These are phyloP conservation scores for Boletus reticuloceps DNA, from an alignment of 768 basidiomycete genomes.

Conservation along the genomic window DNA sequence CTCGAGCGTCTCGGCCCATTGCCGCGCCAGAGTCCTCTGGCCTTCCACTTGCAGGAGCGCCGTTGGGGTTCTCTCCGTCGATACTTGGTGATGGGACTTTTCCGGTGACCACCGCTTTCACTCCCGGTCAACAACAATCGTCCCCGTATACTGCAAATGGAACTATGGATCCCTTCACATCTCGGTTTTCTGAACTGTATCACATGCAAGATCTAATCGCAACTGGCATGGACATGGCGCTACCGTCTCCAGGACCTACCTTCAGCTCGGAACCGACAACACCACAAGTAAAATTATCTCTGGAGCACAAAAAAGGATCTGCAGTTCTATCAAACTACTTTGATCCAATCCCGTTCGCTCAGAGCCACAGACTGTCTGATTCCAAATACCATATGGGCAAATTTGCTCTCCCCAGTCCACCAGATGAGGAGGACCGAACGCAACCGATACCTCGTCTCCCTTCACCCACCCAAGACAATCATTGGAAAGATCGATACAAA, in stretches of 20 bases:
- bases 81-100: conserved; percentile 30
- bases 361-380: conserved; percentile 59
- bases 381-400: conserved; percentile 75
- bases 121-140: conserved; percentile 29
- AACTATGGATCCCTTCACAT: conserved; percentile 17
- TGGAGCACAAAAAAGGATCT: conserved; percentile 17
- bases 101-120: conserved; percentile 16
- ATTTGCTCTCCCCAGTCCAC: conserved; percentile 66
- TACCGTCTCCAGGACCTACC: conserved; percentile 52
- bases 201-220: conserved; percentile 27
- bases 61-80: conserved; percentile 35
- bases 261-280: conserved; percentile 50
- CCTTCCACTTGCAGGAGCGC: conserved; percentile 33
- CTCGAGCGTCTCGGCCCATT: conserved; percentile 20
- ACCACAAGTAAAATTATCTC: conserved; percentile 50
- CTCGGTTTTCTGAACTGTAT: conserved; percentile 22
- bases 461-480: conserved; percentile 19
- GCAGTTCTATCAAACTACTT: conserved; percentile 39
- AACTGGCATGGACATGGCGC: conserved; percentile 40
- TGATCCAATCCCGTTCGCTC: conserved; percentile 73
- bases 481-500: conserved; percentile 56
- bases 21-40: conserved; percentile 16
- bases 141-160: conserved; percentile 29
- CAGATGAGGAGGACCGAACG: conserved; percentile 45
- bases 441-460: conserved; percentile 22